Evolutionary conservation across 768 basidiomycete genomes (phyloP).

Genomic region (Phlegmacium glaucopus): DNA sequence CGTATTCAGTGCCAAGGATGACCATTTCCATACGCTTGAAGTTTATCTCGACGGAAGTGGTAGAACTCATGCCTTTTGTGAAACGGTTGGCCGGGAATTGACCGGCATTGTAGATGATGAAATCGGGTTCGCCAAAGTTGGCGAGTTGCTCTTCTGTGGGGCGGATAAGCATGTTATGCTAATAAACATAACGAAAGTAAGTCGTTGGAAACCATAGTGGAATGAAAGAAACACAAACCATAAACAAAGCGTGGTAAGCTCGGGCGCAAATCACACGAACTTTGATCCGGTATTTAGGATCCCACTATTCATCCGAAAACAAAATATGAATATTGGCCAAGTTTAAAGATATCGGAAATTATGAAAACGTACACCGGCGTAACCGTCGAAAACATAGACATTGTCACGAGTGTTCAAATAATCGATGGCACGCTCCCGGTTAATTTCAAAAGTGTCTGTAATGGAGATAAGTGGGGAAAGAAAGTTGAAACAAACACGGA

Average conservation of each 20-base stretch:
- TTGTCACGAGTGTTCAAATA: slow-evolving; percentile 98
- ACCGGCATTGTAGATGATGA: slow-evolving; percentile 99
- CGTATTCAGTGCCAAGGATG: slow-evolving; percentile 97
- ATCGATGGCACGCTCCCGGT: slow-evolving; percentile 98
- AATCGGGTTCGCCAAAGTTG: slow-evolving; percentile 96
- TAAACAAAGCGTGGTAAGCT: slow-evolving; percentile 98
- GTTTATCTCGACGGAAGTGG: slow-evolving; percentile 99
- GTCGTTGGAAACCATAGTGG: slow-evolving; percentile 10
- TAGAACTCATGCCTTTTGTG: slow-evolving; percentile 99
- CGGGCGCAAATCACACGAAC: slow-evolving; percentile 98
- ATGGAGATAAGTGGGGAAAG: slow-evolving; percentile 4
- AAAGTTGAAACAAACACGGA: slow-evolving; percentile 1
- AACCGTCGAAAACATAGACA: slow-evolving; percentile 97
- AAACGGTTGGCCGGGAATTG: slow-evolving; percentile 99
- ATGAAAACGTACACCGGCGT: slow-evolving; percentile 65
- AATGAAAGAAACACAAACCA: slow-evolving; percentile 58
- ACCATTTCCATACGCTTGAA: slow-evolving; percentile 99
- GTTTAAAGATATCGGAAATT: slow-evolving; percentile 5
- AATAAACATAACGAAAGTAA: slow-evolving; percentile 11
- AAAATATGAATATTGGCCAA: slow-evolving; percentile 5
- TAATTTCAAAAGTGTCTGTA: slow-evolving; percentile 97
- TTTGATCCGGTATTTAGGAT: slow-evolving; percentile 99
- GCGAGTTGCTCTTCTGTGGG: slow-evolving; percentile 93
- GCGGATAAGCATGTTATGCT: slow-evolving; percentile 99
- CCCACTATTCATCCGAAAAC: slow-evolving; percentile 60